These are phyloP conservation scores for Amanita rubescens DNA, from an alignment of 768 basidiomycete species.

Conservation along the genomic window DNA sequence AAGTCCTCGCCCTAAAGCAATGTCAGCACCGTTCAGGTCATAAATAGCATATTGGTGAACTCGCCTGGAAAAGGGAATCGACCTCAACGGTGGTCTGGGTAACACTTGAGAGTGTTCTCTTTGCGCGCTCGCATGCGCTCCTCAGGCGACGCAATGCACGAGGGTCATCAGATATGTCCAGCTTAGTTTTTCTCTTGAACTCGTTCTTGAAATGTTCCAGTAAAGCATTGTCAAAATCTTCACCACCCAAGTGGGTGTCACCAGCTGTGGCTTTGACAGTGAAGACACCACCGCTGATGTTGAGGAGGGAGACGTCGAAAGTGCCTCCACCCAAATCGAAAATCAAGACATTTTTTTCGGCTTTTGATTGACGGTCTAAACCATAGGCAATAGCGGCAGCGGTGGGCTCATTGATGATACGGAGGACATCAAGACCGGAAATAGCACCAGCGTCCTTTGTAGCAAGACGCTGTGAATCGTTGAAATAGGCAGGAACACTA, in stretches of 20 bases:
- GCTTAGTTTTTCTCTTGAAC: constrained; percentile 96
- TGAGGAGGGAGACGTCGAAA: constrained; percentile 98
- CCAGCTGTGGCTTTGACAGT: constrained; percentile 99
- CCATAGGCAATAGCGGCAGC: constrained; percentile 99
- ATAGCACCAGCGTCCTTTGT: constrained; percentile 99
- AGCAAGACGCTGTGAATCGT: constrained; percentile 98
- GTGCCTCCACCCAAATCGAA: constrained; percentile 99
- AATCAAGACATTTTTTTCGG: constrained; percentile 97
- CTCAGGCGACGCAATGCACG: constrained; percentile 94
- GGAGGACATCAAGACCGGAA: constrained; percentile 96
- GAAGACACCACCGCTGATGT: constrained; percentile 97
- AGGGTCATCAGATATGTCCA: constrained; percentile 94
- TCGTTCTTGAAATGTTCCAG: constrained; percentile 99
- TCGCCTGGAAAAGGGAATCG: constrained; percentile 92
- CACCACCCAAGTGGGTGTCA: constrained; percentile 99
- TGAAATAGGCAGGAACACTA: constrained; percentile 98
- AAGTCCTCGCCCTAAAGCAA: constrained; percentile 83
- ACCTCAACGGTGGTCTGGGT: constrained; percentile 99
- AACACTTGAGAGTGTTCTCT: constrained; percentile 96
- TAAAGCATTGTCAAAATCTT: constrained; percentile 98
- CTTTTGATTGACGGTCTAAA: constrained; percentile 89
- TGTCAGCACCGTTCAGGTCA: neutral
- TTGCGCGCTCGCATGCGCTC: constrained; percentile 98
- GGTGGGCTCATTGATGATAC: constrained; percentile 99
- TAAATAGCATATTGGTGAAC: constrained; percentile 16